Conservation (phyloP, 2,329 filamentous ascomycete genomes). For the Curvularia sp. region DNA sequence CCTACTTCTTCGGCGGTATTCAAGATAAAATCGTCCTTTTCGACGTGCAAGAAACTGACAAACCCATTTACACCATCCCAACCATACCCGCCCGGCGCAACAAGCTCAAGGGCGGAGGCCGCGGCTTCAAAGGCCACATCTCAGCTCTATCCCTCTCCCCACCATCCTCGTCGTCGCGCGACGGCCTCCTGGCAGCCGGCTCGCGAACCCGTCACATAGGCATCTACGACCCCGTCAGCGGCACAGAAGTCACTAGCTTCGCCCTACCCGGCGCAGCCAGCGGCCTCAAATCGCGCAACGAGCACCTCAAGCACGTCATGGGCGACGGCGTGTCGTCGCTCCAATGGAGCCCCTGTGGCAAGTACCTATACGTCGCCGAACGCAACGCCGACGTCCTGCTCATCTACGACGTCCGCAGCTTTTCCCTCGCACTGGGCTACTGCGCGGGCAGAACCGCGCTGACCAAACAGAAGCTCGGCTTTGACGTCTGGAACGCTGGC, state of each 20-base stretch:
- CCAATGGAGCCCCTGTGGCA: constrained; percentile 64
- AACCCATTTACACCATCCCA: constrained; percentile 52
- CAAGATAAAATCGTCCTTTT: constrained; percentile 63
- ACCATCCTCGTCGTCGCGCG: constrained; percentile 39
- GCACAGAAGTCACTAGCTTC: constrained; percentile 61
- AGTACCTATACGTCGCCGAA: constrained; percentile 66
- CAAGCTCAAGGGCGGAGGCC: constrained; percentile 53
- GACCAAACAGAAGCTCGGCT: constrained; percentile 64
- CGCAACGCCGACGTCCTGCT: constrained; percentile 63
- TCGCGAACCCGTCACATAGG: constrained; percentile 64
- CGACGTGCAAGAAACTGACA: constrained; percentile 59
- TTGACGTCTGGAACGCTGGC: constrained; percentile 57
- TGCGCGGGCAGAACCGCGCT: constrained; percentile 53
- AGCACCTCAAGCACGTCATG: constrained; percentile 11
- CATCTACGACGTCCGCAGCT: constrained; percentile 67
- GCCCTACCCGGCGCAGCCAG: constrained; percentile 45
- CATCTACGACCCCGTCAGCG: constrained; percentile 62
- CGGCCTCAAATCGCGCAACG: constrained; percentile 16
- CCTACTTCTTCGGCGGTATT: constrained; percentile 65
- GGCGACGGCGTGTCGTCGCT: constrained; percentile 65
- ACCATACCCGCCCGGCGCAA: constrained; percentile 59
- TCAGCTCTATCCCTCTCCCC: constrained; percentile 57
- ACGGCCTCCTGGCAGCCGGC: constrained; percentile 63
- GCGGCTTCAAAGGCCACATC: constrained; percentile 64
- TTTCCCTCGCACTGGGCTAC: constrained; percentile 59